Percentiles rank a stretch among this genome's conserved stretches.
phyloP scores from a whole-genome alignment of 2,329 filamentous ascomycete species.

The Metarhizium guizhouense region DNA sequence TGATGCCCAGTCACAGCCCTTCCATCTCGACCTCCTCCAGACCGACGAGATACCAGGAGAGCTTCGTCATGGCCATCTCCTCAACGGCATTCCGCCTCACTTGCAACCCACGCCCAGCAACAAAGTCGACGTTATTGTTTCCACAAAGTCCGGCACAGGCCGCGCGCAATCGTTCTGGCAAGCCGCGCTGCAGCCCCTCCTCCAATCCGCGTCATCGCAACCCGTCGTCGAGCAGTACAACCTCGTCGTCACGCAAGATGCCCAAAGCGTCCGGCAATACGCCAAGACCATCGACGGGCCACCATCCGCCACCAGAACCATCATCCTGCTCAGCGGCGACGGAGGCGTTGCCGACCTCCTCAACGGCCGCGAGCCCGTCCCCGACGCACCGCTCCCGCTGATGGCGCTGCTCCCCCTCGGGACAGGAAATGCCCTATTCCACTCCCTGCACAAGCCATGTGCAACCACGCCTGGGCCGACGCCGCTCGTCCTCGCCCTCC shows the following conservation, averaged over 20 bases:
- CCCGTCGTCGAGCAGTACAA: not conserved
- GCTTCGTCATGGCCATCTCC: constrained; percentile 26
- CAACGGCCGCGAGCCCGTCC: constrained; percentile 40
- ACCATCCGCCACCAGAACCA: constrained; percentile 29
- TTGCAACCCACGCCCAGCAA: constrained; percentile 15
- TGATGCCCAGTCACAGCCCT: constrained; percentile 16
- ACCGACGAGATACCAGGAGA: constrained; percentile 25
- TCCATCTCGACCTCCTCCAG: constrained; percentile 19
- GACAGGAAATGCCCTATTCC: constrained; percentile 57
- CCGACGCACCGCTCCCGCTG: constrained; percentile 24
- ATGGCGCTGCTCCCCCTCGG: constrained; percentile 52
- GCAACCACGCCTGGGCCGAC: constrained; percentile 32
- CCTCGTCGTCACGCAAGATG: constrained; percentile 54
- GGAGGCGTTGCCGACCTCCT: constrained; percentile 78
- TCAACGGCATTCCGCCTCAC: constrained; percentile 30
- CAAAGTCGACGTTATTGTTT: constrained; percentile 56
- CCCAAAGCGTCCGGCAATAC: constrained; percentile 56
- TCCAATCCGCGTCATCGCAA: constrained; percentile 27
- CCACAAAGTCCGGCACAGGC: constrained; percentile 55
- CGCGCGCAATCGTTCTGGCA: constrained; percentile 48
- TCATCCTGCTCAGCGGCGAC: constrained; percentile 80
- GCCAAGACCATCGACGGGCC: constrained; percentile 28
- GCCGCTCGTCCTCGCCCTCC: constrained; percentile 39
- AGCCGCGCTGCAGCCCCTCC: constrained; percentile 44
- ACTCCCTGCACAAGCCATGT: constrained; percentile 51